Evolutionary conservation across 1,139 yeast genomes (phyloP).

Genomic region (Zygosaccharomyces pseudobailii): DNA sequence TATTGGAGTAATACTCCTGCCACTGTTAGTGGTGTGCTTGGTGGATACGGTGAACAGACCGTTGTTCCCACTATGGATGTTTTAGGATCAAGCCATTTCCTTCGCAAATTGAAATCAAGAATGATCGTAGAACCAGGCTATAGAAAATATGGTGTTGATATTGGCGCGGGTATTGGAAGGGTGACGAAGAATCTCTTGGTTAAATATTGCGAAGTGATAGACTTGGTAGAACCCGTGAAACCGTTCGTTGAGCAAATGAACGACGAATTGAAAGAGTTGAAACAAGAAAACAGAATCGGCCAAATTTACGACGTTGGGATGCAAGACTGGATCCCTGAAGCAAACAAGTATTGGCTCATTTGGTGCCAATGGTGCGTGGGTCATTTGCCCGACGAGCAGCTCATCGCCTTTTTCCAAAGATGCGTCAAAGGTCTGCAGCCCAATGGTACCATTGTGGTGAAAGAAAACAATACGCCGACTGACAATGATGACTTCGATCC

Average conservation of each 20-base stretch:
- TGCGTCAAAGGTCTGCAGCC: conserved; percentile 65
- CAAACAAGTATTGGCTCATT: conserved; percentile 71
- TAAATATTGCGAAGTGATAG: conserved; percentile 74
- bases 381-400: conserved; percentile 78
- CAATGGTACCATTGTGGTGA: conserved; percentile 79
- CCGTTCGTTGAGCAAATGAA: conserved; percentile 80
- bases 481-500: conserved; percentile 78
- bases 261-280: conserved; percentile 53
- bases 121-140: conserved; percentile 46
- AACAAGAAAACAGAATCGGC: conserved; percentile 63
- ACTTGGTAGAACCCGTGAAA: conserved; percentile 81
- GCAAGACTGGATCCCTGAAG: conserved; percentile 82
- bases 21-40: conserved; percentile 88
- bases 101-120: conserved; percentile 65
- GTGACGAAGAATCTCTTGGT: conserved; percentile 80
- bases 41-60: conserved; percentile 89
- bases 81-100: conserved; percentile 76
- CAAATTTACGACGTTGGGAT: conserved; percentile 72
- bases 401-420: conserved; percentile 65
- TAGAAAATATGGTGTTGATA: conserved; percentile 62
- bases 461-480: conserved; percentile 73
- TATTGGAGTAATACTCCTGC: conserved; percentile 91
- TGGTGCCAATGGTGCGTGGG: conserved; percentile 99
- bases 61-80: conserved; percentile 89
- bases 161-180: conserved; percentile 96